phyloP scores from a whole-genome alignment of 371 early-diverging fungal species.

The Mortierella sp. region DNA sequence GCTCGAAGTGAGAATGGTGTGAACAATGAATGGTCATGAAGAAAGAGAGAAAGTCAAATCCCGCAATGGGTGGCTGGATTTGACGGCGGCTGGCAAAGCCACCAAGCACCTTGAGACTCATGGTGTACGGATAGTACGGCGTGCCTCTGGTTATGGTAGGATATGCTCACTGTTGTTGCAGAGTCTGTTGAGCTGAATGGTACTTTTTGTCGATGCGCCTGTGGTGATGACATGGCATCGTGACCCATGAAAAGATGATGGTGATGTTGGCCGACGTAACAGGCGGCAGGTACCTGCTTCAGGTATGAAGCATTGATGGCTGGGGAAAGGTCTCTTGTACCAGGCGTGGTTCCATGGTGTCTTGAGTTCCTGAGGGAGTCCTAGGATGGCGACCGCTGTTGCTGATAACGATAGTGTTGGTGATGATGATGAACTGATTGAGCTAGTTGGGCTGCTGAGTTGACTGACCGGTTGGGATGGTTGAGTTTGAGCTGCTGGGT shows the following conservation, averaged over 20 bases:
- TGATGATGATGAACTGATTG: too few relatives aligned
- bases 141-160: slow-evolving; percentile 52
- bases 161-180: slow-evolving; percentile 55
- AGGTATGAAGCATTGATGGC: slow-evolving; percentile 29
- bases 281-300: slow-evolving; percentile 36
- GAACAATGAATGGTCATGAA: too few relatives aligned
- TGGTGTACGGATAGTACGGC: slow-evolving; percentile 81
- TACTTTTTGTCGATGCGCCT: slow-evolving; percentile 37
- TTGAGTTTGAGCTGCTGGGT: slow-evolving; percentile 16
- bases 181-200: slow-evolving; percentile 51
- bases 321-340: slow-evolving; percentile 17
- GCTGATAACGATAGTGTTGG: slow-evolving; percentile 28
- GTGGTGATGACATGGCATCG: slow-evolving; percentile 59
- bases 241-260: slow-evolving; percentile 49
- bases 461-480: slow-evolving; percentile 48
- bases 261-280: slow-evolving; percentile 37
- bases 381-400: slow-evolving; percentile 34
- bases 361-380: slow-evolving; percentile 17
- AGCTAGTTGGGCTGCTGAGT: too few relatives aligned
- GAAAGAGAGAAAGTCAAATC: too few relatives aligned
- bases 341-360: slow-evolving; percentile 26
- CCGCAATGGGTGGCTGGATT: too few relatives aligned
- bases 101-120: too few relatives aligned
- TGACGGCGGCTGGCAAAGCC: too few relatives aligned
- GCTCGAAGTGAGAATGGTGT: too few relatives aligned